Percentiles rank a stretch among this genome's conserved stretches.
These are phyloP conservation scores for Dorcoceras hygrometricum DNA, from an alignment of 257 asterid genomes.

Conservation along the genomic window DNA sequence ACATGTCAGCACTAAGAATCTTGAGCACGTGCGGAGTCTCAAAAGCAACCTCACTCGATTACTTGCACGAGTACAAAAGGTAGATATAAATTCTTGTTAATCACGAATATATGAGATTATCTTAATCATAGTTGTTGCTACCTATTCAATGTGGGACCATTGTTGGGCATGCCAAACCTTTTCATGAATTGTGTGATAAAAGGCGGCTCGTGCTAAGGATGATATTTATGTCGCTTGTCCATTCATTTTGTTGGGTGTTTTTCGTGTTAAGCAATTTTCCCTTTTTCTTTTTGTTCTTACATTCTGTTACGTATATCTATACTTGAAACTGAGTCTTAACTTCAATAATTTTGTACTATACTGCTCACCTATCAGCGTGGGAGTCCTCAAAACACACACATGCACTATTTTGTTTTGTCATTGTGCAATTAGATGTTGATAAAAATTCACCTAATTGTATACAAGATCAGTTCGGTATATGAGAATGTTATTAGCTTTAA, in stretches of 20 bases:
- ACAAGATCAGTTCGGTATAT: too few species aligned
- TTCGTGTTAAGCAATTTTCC: not conserved
- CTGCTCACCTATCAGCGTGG: slow-evolving; percentile 2
- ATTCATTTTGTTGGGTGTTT: not conserved
- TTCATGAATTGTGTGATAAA: slow-evolving; percentile 1
- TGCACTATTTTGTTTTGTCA: not conserved
- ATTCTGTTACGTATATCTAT: not conserved
- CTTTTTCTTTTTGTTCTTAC: slow-evolving; percentile 2
- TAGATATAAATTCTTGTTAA: slow-evolving; percentile 21
- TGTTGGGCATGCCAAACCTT: not conserved
- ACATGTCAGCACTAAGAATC: slow-evolving; percentile 90
- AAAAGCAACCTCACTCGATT: slow-evolving; percentile 92
- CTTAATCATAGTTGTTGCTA: not conserved
- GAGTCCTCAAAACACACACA: not conserved
- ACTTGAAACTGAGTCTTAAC: not conserved
- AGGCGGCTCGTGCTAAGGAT: slow-evolving; percentile 13
- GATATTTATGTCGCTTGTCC: slow-evolving; percentile 5
- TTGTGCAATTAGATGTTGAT: not conserved
- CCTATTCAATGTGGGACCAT: slow-evolving; percentile 11
- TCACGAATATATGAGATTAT: slow-evolving; percentile 2
- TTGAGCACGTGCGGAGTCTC: slow-evolving; percentile 86
- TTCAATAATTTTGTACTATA: not conserved
- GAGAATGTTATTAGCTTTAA: not conserved
- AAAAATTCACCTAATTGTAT: not conserved
- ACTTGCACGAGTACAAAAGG: slow-evolving; percentile 97